Evolutionary conservation across 1,284 basidiomycete genomes (phyloP).

Genomic region (Austroboletus novae-zelandiae): DNA sequence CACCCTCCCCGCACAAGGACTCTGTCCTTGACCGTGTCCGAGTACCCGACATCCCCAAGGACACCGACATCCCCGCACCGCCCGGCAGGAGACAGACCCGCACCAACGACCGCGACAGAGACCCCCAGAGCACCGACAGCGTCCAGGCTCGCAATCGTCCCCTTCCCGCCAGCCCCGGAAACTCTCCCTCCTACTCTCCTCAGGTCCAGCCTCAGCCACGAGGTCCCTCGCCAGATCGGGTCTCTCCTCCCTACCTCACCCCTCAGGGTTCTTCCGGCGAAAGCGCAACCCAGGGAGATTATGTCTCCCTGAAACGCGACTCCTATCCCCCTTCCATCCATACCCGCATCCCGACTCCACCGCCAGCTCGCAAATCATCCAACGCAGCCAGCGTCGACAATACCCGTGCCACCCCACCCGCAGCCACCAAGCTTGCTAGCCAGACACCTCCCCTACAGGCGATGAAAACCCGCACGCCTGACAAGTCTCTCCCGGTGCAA

Average conservation of each 20-base stretch:
- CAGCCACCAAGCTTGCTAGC: constrained; percentile 40
- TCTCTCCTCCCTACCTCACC: constrained; percentile 52
- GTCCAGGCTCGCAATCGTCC: constrained; percentile 49
- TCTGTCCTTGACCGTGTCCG: constrained; percentile 55
- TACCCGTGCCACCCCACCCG: constrained; percentile 45
- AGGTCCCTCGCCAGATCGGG: constrained; percentile 48
- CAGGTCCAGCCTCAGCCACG: constrained; percentile 35
- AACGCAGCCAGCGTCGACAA: constrained; percentile 34
- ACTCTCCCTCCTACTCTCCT: constrained; percentile 46
- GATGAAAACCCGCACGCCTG: constrained; percentile 59
- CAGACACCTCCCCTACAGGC: constrained; percentile 59
- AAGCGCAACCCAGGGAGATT: constrained; percentile 42
- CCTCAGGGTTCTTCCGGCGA: constrained; percentile 53
- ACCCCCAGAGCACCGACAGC: constrained; percentile 48
- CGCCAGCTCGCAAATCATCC: constrained; percentile 36
- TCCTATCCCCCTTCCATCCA: constrained; percentile 35
- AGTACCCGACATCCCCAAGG: constrained; percentile 53
- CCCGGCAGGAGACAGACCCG: constrained; percentile 23
- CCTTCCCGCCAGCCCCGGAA: constrained; percentile 38
- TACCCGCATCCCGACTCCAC: constrained; percentile 31
- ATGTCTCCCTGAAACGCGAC: constrained; percentile 52
- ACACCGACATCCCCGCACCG: constrained; percentile 35
- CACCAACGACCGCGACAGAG: constrained; percentile 30
- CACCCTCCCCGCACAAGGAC: constrained; percentile 47
- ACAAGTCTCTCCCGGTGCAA: constrained; percentile 72